Conservation (phyloP, 2,329 filamentous ascomycete species). For the Falciphora oryzae region DNA sequence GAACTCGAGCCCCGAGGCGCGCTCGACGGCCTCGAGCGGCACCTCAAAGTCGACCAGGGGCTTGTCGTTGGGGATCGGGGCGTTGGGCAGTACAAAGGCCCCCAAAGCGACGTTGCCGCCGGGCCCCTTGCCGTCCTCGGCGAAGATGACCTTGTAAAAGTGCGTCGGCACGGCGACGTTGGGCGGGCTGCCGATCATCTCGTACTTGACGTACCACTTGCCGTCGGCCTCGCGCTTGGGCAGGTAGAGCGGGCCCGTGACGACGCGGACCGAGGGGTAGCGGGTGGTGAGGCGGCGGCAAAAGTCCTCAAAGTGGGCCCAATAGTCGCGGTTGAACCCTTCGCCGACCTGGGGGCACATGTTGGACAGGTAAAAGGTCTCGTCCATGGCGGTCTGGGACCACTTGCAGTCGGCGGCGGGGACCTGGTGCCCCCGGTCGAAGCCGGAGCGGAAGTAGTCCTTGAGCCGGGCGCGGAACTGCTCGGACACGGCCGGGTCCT, state of each 20-base stretch:
- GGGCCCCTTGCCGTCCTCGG: conserved; percentile 65
- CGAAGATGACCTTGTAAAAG: conserved; percentile 99
- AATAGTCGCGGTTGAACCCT: conserved; percentile 98
- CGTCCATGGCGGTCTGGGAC: conserved; percentile 90
- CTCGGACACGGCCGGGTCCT: conserved; percentile 73
- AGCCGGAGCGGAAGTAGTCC: conserved; percentile 93
- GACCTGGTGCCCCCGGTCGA: conserved; percentile 94
- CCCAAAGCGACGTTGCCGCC: conserved; percentile 78
- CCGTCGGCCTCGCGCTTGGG: conserved; percentile 79
- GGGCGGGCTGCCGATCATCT: conserved; percentile 89
- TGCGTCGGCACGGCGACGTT: conserved; percentile 96
- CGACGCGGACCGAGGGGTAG: conserved; percentile 84
- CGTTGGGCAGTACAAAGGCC: conserved; percentile 94
- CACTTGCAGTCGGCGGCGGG: conserved; percentile 95
- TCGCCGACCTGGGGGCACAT: conserved; percentile 99
- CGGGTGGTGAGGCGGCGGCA: conserved; percentile 73
- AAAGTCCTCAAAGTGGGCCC: conserved; percentile 98
- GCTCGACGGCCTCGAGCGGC: conserved; percentile 84
- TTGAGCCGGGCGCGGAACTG: conserved; percentile 85
- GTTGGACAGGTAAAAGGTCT: conserved; percentile 87
- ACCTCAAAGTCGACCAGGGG: conserved; percentile 90
- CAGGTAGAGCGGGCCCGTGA: conserved; percentile 90
- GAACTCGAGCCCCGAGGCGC: conserved; percentile 89
- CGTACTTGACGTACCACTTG: conserved; percentile 94
- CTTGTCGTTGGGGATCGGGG: conserved; percentile 79